Evolutionary conservation across 179 eudicot species (phyloP), one percentile per base, ranked within the genome.

Genomic region (Beta corolliflora): DNA sequence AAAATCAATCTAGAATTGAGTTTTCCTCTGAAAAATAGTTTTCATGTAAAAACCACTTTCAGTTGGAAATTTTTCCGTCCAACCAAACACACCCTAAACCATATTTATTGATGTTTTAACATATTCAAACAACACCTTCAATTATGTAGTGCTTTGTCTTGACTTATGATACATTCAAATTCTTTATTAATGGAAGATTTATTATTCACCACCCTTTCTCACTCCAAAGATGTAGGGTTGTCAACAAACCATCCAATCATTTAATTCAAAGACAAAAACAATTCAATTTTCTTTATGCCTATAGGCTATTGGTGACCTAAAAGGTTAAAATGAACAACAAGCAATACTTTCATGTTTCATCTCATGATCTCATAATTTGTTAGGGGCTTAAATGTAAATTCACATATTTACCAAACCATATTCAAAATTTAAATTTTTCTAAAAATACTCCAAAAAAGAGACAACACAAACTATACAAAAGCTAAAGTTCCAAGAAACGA

Each of bases 401-500:
- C 13, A 50, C 0, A 2, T 3, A 1, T 4, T 68, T 48, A 50
- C 61, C 72, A 12, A 18, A 36, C 41, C 31, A n/a, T 21, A 45
- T 55, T 64, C 55, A 53, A 73, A 80, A 31, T 73, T 78, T 55
- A 46, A 77, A 77, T 11, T 36, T 10, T 25, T 25, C 5, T 1
- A 15, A 25, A 65, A 14, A 80, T 3, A 73, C 8, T 45, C 11
- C 12, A 19, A 44, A 7, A 66, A 23, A n/a, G 9, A 56, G 18
- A 14, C 19, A 12, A 9, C 6, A 71, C 23, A 18, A 21, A 58
- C 67, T 3, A 58, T 52, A 81, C 63, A 77, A 76, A 58, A 60
- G 73, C 71, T 66, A 70, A 70, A 77, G 80, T 82, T 50, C 46
- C 46, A 83, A 80, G 69, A 15, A 59, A 81, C 73, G 84, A 85